Evolutionary conservation across 1,139 yeast genomes (phyloP), one percentile per base, ranked within the genome.

Genomic region (Taphrina populina): DNA sequence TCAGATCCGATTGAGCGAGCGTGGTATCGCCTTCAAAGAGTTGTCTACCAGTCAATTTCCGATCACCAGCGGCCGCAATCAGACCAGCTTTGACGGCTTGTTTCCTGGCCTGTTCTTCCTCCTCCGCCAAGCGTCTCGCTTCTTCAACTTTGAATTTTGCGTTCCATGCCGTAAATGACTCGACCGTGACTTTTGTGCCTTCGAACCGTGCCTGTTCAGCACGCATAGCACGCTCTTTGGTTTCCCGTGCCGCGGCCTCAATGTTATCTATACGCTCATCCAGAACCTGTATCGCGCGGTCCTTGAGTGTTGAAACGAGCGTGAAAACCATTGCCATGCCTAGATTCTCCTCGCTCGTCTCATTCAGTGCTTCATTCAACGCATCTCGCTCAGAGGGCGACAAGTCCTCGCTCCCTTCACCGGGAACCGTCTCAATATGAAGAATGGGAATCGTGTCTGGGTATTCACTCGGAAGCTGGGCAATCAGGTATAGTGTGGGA

Each of bases 241-340:
- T 68, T 64, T 79, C 83, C 29, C 61, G 60, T 63, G 78, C 78
- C 21, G 74, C 81, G 52, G 76, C 69, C 61, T 76, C 78, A 53
- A 73, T 71, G 11, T 20, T 24, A 59, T 84, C 88, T 63, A 83
- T 77, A 8, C 64, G 65, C 13, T 74, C 73, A 21, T 73, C 77
- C 64, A 85, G 86, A 61, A 79, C 65, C 24, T 69, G 70, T 65
- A 88, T 96, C 3, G 85, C 90, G 58, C 78, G 79, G 49, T 90
- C 96, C 66, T 90, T 88, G 56, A 88, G 73, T 13, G 80, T 73
- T 1, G 94, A 81, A 0, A 84, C 79, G 49, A 90, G 69, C 0
- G 95, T 81, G 70, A 88, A 90, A 4, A 88, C 76, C 65, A 88
- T 82, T 17, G 96, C 95, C 77, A 88, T 84, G 1, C 97, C 97